Conservation (phyloP, 495 filamentous ascomycete genomes). For the Xylaria scruposa region DNA sequence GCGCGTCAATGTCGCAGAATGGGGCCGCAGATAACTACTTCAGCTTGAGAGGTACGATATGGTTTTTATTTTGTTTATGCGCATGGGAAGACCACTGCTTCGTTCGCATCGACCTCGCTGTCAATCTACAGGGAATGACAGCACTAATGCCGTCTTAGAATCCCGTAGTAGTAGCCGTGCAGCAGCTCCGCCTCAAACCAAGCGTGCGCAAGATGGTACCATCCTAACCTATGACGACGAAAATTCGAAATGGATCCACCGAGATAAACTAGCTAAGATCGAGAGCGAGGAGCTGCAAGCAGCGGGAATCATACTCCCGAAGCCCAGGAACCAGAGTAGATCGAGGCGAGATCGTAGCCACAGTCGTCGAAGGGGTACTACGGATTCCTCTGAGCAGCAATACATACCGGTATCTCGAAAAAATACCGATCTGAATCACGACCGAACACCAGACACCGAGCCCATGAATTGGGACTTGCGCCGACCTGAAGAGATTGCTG, state of each 20-base stretch:
- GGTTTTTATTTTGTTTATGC: not conserved
- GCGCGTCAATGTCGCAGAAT: constrained; percentile 40
- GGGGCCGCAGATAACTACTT: constrained; percentile 38
- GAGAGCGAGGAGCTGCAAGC: constrained; percentile 92
- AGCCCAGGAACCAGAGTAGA: constrained; percentile 65
- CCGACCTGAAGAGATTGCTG: constrained; percentile 79
- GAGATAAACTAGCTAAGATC: constrained; percentile 92
- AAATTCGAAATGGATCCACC: constrained; percentile 88
- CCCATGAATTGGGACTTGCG: constrained; percentile 70
- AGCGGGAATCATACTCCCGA: constrained; percentile 76
- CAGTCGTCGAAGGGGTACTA: constrained; percentile 55
- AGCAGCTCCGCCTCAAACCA: constrained; percentile 6
- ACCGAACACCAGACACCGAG: constrained; percentile 39
- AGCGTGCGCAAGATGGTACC: constrained; percentile 13
- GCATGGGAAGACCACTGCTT: not conserved
- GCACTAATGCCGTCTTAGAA: constrained; percentile 15
- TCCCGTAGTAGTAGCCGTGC: constrained; percentile 45
- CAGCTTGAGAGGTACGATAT: constrained; percentile 32
- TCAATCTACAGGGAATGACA: not conserved
- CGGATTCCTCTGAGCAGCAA: constrained; percentile 41
- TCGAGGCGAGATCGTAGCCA: constrained; percentile 52
- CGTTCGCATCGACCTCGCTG: not conserved
- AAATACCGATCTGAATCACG: constrained; percentile 51
- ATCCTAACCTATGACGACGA: constrained; percentile 51
- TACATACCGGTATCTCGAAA: constrained; percentile 50